Evolutionary conservation across 2,329 filamentous ascomycete genomes (phyloP), one percentile per base, ranked within the genome.

Genomic region (Fusarium udum): DNA sequence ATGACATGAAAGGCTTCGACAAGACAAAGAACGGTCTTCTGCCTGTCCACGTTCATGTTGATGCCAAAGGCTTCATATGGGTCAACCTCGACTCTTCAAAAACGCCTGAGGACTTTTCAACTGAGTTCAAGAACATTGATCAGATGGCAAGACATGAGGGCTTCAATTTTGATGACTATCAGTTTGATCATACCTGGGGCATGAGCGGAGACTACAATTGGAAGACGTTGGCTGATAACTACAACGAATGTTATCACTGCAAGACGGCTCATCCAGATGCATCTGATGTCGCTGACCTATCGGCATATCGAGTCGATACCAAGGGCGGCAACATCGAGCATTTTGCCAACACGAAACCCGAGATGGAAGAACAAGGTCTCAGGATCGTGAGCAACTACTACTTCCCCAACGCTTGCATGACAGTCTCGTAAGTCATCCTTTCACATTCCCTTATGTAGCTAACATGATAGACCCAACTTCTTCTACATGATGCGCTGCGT

Each of bases 191-290:
- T 74, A 78, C 80, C 14, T 89, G 87, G 86, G 83, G 87, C 52
- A 86, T 88, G 83, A 83, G 86, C 22, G 85, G 85, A 0, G 82
- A 85, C 22, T 88, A 86, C 71, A 90, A 90, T 79, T 90, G 88
- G 88, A 90, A 90, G 80, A 85, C 86, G 6, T 77, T 89, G 28
- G 85, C 85, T 1, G 69, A 72, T 20, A 72, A 72, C n/a, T 71
- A 72, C 13, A 71, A 72, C 10, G 68, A 71, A 22, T 71, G 69
- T 18, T 72, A 73, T 14, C 71, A 74, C 31, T 74, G 71, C 32
- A 68, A 69, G 15, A 64, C 64, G 0, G 55, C 71, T 0, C 71
- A 74, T 22, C 64, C 71, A 3, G 64, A 69, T 20, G 58, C 48
- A 1, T 69, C 40, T 1, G 24, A 34, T 3, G 24, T 73, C 3